A percentile compares a stretch with the other conserved stretches of the same genome.
These are phyloP conservation scores for Trifolium subterraneum DNA, from an alignment of 306 rosid genomes.

Conservation along the genomic window DNA sequence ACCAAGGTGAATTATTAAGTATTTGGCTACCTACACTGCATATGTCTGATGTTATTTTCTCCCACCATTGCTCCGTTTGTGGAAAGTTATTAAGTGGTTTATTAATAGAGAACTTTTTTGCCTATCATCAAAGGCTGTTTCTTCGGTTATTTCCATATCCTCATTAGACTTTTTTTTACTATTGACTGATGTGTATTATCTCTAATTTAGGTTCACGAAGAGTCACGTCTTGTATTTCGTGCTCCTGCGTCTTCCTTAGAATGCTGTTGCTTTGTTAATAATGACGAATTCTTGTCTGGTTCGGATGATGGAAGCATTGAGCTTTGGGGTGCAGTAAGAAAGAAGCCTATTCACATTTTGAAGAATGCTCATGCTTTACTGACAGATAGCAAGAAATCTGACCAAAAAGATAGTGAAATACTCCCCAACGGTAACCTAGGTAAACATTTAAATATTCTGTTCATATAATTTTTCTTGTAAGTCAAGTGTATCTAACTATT, in stretches of 20 bases:
- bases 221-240: slow-evolving; percentile 85
- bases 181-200: slow-evolving; percentile 33
- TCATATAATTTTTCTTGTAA: neutral
- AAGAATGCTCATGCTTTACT: slow-evolving; percentile 75
- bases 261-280: slow-evolving; percentile 81
- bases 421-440: slow-evolving; percentile 75
- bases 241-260: slow-evolving; percentile 90
- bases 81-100: slow-evolving; percentile 19
- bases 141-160: slow-evolving; percentile 10
- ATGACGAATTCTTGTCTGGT: slow-evolving; percentile 87
- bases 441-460: slow-evolving; percentile 40
- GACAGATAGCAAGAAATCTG: slow-evolving; percentile 49
- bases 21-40: slow-evolving; percentile 10
- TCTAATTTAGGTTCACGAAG: slow-evolving; percentile 87
- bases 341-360: slow-evolving; percentile 81
- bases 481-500: slow-evolving; percentile 3
- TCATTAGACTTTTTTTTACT: slow-evolving; percentile 15
- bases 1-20: neutral
- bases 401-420: slow-evolving; percentile 51
- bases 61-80: slow-evolving; percentile 7
- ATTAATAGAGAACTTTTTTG: neutral
- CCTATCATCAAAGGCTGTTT: slow-evolving; percentile 12
- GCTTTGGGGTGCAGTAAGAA: slow-evolving; percentile 71
- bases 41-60: slow-evolving; percentile 22
- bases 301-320: slow-evolving; percentile 91